Evolutionary conservation across 1,284 basidiomycete genomes (phyloP), one percentile per base, ranked within the genome.

Genomic region (Xanthoconium separans): DNA sequence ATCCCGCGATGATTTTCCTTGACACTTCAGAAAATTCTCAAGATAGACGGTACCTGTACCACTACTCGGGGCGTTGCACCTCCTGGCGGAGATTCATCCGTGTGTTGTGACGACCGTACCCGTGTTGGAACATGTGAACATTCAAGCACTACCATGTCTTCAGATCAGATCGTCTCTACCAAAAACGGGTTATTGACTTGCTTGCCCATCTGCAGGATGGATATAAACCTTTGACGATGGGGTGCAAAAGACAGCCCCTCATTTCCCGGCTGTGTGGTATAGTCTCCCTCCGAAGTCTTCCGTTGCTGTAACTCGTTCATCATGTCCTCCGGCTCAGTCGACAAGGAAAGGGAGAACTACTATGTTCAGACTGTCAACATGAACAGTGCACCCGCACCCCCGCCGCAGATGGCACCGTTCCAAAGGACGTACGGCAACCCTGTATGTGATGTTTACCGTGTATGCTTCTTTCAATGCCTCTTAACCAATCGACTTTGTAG

Each of bases 351-450:
- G 54, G 63, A 65, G 30, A 65, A 63, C 49, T 66, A 66, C 49
- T 68, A 65, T 22, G 62, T 65, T 43, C 62, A 68, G 50, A 66
- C 66, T 9, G 42, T 66, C 27, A 56, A 58, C 54, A 58, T 63
- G 58, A 54, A 66, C 27, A 7, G 36, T 48, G 42, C 62, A 12
- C 13, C 48, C 37, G 6, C 61, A 39, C 62, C 60, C 20, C 16
- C 47, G 36, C 52, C 62, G 7, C 49, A 59, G 46, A 61, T 66
- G 66, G 47, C 59, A 39, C 66, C 66, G 6, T 58, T 34, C 51
- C 66, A 68, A 58, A 67, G 64, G 51, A 66, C 66, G 16, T 65
- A 51, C 16, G 63, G 27, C 36, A 68, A 65, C 37, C 65, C 66
- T 1, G 63, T 65, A 29, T 12, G 63, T 57, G 22, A 22, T 9